phyloP scores from a whole-genome alignment of 257 asterid genomes.

The Echites panduratus region DNA sequence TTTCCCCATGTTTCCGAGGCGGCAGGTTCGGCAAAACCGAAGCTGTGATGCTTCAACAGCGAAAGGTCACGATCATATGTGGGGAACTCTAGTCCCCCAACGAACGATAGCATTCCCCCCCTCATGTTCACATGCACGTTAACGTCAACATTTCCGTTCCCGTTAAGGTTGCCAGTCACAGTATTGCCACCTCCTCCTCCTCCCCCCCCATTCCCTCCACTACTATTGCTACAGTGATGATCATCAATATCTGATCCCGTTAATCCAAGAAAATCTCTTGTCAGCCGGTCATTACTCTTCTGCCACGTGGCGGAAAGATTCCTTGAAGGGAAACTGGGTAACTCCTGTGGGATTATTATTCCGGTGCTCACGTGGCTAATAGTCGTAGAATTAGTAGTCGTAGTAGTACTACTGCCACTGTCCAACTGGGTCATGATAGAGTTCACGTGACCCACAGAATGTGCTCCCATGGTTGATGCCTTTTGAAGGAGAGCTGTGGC shows the following conservation, averaged over 20 bases:
- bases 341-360: conserved; percentile 14
- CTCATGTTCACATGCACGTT: conserved; percentile 25
- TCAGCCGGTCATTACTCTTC: conserved; percentile 43
- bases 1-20: conserved; percentile 53
- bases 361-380: conserved; percentile 31
- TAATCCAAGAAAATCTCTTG: conserved; percentile 78
- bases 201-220: conserved; percentile 15
- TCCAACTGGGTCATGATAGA: conserved; percentile 65
- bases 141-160: conserved; percentile 18
- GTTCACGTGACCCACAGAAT: conserved; percentile 34
- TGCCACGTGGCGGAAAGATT: conserved; percentile 40
- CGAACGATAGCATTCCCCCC: conserved; percentile 36
- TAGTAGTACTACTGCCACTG: conserved; percentile 7
- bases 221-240: not conserved
- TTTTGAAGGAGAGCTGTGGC: conserved; percentile 76
- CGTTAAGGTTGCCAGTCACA: not conserved
- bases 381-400: no score
- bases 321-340: conserved; percentile 15
- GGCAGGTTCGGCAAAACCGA: conserved; percentile 40
- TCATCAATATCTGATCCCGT: conserved; percentile 32
- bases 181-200: not conserved
- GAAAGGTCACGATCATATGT: conserved; percentile 41
- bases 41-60: conserved; percentile 42
- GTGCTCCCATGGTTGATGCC: conserved; percentile 50
- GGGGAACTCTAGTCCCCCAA: conserved; percentile 39